Evolutionary conservation across 768 basidiomycete genomes (phyloP), one percentile per base, ranked within the genome.

Genomic region (Mycena amicta): DNA sequence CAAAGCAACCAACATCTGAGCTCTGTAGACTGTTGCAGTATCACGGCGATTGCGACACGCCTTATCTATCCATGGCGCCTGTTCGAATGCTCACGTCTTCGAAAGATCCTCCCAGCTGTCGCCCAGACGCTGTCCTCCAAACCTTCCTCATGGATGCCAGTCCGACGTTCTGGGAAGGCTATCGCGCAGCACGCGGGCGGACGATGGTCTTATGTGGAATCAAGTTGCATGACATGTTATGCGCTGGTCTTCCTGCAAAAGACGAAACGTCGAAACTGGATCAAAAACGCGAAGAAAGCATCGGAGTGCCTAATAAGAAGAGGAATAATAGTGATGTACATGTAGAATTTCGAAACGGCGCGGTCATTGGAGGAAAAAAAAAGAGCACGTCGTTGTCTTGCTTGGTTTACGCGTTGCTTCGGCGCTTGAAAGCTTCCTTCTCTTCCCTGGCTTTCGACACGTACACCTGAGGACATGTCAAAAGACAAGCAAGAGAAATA

Each of bases 91-190:
- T 59, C 67, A 29, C 50, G 30, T 27, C 56, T 28, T 39, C 59
- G 5, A 61, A 67, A 26, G 65, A 77, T 87, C 57, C 75, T 84
- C 52, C 74, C 85, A 31, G 74, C 75, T 63, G 50, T 85, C 60
- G 66, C 78, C 1, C 83, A 81, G 90, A 92, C 68, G 90, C 90
- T 11, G 71, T 92, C 31, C 76, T 90, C 37, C 90, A 92, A 69
- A 75, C 80, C 4, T 78, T 86, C 64, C 88, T 91, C 75, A 65
- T 83, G 0, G 76, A 75, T 12, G 82, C 83, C 16, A 80, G 74
- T 40, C 60, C 61, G 27, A 85, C 84, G 3, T 70, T 90, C 20
- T 69, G 78, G 50, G 85, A 89, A 69, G 89, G 86, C 1, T 92
- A 92, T 65, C 69, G 70, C 40, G 72, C 55, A 2, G 76, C 75